Evolutionary conservation across 768 basidiomycete genomes (phyloP), one percentile per base, ranked within the genome.

Genomic region (Lactarius akahatsu): DNA sequence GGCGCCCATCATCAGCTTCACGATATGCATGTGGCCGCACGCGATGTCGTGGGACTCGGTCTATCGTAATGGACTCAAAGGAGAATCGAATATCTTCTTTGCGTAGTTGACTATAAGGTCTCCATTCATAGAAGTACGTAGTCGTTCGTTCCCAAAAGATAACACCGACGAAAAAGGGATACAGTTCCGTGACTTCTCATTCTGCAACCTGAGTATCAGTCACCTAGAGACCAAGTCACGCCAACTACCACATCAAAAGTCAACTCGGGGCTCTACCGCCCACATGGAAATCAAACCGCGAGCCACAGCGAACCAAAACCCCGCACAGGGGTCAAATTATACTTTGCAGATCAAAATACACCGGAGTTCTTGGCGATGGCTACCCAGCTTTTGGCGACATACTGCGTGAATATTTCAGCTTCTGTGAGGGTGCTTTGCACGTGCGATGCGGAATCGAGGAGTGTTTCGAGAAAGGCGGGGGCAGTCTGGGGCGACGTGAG

Each of bases 401-500:
- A 93, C 2, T 78, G 75, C 0, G 85, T 82, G 68, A 85, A 93
- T 43, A 83, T 65, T 23, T 76, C 77, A 0, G 81, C 78, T 65
- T 92, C 88, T 50, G 78, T 78, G 9, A 89, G 64, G 0, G 83
- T 79, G 0, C 75, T 74, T 56, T 84, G 81, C 0, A 86, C 70
- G 1, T 75, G 69, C 2, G 79, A 75, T 3, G 85, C 82, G 3
- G 80, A 76, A 11, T 81, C 78, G 16, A 94, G 79, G 7, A 92
- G 82, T 9, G 81, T 76, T 56, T 88, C 86, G 16, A 94, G 79
- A 78, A 94, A 92, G 3, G 78, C 76, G 34, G 79, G 76, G 0
- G 89, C 85, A 2, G 91, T 91, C 15, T 78, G 72, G 4, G 92
- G 90, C 1, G 92, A 94, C 0, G 85, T 82, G n/a, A 94, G 73